Evolutionary conservation across 139 green algal genomes (phyloP).

Genomic region (Haematococcus sp.): DNA sequence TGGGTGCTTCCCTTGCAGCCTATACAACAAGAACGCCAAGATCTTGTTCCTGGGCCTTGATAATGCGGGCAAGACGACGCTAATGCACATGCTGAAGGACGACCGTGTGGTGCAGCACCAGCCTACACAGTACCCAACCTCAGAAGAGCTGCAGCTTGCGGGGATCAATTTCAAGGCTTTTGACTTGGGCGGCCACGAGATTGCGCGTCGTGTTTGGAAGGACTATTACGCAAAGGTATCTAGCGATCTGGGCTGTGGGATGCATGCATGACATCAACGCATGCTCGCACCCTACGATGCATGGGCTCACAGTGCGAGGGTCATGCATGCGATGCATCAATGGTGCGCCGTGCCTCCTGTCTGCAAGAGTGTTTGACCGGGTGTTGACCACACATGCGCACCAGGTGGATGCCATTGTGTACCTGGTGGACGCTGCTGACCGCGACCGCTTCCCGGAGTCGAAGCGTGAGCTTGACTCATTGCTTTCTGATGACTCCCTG

Average conservation of each 20-base stretch:
- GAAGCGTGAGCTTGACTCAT: constrained; percentile 89
- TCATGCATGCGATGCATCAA: constrained; percentile 7
- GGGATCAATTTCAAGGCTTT: constrained; percentile 94
- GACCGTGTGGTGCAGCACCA: constrained; percentile 95
- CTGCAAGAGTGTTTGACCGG: no score
- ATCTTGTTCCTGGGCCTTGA: constrained; percentile 99
- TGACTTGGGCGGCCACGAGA: constrained; percentile 98
- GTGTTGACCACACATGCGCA: background rate
- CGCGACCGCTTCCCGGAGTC: constrained; percentile 90
- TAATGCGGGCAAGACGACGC: constrained; percentile 98
- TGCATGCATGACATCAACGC: background rate
- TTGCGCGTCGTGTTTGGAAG: constrained; percentile 96
- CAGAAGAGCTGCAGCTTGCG: constrained; percentile 97
- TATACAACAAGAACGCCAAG: constrained; percentile 99
- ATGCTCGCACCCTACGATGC: background rate
- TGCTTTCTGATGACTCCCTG: constrained; percentile 93
- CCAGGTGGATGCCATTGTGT: constrained; percentile 97
- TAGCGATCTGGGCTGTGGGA: background rate
- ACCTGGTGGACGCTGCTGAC: constrained; percentile 96
- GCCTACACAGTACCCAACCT: constrained; percentile 97
- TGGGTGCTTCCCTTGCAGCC: constrained; percentile 25
- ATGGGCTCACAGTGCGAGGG: background rate
- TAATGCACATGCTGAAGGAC: constrained; percentile 99
- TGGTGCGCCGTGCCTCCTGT: no score
- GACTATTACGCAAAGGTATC: constrained; percentile 98